These are phyloP conservation scores for Allantophomopsis lycopodina DNA, from an alignment of 2,329 filamentous ascomycete genomes.

Conservation along the genomic window DNA sequence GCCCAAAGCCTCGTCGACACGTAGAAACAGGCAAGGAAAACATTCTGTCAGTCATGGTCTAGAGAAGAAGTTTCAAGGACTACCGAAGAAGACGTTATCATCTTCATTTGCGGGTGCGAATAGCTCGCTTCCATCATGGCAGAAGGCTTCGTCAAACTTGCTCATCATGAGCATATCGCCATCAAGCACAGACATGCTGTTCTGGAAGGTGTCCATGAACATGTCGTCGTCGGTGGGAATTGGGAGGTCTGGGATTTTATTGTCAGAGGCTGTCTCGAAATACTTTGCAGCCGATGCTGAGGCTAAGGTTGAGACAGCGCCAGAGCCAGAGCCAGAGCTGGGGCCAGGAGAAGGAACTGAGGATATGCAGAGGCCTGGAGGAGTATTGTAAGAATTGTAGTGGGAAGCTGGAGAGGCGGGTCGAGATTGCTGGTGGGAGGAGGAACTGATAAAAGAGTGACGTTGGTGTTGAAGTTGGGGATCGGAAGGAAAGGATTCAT, in stretches of 20 bases:
- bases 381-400: constrained; percentile 36
- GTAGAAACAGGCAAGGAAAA: not conserved
- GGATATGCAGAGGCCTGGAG: constrained; percentile 45
- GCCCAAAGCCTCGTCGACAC: not conserved
- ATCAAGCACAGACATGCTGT: constrained; percentile 12
- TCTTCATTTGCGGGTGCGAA: constrained; percentile 12
- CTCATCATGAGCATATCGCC: constrained; percentile 14
- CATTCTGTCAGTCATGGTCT: too few species aligned
- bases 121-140: constrained; percentile 6
- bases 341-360: constrained; percentile 34
- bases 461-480: constrained; percentile 4
- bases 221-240: constrained; percentile 18
- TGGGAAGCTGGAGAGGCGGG: constrained; percentile 30
- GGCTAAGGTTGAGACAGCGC: too few species aligned
- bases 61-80: constrained; percentile 9
- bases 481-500: constrained; percentile 8
- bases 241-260: constrained; percentile 8
- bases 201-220: constrained; percentile 19
- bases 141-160: constrained; percentile 17
- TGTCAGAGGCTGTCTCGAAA: not conserved
- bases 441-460: constrained; percentile 4
- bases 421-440: constrained; percentile 18
- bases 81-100: constrained; percentile 19
- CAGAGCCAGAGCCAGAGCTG: too few species aligned
- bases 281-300: too few species aligned